Base-by-base conservation (phyloP, 1,284 basidiomycete genomes). In the Ustilago cynodontis region DNA sequence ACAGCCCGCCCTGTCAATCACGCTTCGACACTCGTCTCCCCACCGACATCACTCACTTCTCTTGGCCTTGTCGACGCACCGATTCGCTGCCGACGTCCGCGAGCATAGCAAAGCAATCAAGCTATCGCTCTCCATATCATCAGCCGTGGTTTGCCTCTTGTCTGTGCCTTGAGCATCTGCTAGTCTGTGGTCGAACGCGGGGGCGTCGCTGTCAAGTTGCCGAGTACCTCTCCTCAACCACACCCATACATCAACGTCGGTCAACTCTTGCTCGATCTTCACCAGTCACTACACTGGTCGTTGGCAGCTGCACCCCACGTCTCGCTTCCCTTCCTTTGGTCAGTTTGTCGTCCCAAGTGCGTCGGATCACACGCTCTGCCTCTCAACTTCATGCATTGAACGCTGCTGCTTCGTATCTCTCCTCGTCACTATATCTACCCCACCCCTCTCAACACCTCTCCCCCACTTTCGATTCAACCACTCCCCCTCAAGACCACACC, bases 361-460 rank as follows among this genome's bases (percentile, higher is more conserved):
- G 9, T 37, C 37, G 50, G 43, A 56, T 24, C 29, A 3, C 6
- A 6, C 1, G 7, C 39, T 53, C 24, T 35, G 33, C 31, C 29
- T 26, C 49, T 55, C 33, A 43, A 35, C 29, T 45, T 20, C 43
- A 50, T 33, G 39, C 50, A 13, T n/a, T 43, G 11, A 24, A 29
- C 24, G 43, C 9, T 49, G 4, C n/a, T 45, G 14, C 31, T 24
- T 37, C 22, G 37, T 61, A n/a, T 14, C 43, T 49, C 7, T 29
- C 57, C 57, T 65, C 57, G 20, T 31, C 4, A 28, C 41, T 68
- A 68, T 68, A 68, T 33, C 43, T 68, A 68, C 41, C 55, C 55
- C 39, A 14, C 31, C n/a, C 53, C 9, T 8, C 31, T 18, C 14
- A 14, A 8, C 35, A 37, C 20, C 14, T 18, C 13, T n/a, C 31